These are phyloP conservation scores for Tuber calosporum DNA, from an alignment of 495 filamentous ascomycete genomes.

Conservation along the genomic window DNA sequence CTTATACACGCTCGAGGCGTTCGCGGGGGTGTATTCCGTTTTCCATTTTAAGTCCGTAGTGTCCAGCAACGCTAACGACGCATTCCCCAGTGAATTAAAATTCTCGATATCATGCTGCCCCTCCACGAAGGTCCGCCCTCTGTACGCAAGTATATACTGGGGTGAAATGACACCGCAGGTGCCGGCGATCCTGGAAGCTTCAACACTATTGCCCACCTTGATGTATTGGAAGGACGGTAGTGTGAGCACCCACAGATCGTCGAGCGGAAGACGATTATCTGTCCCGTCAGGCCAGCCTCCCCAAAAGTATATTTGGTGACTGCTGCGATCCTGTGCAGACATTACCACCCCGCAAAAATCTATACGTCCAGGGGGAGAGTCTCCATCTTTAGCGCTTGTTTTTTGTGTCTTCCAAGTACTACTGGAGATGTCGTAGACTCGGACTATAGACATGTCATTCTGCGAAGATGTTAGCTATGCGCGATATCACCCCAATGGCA, in stretches of 20 bases:
- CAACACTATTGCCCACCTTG: constrained; percentile 42
- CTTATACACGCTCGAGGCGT: constrained; percentile 4
- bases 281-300: constrained; percentile 58
- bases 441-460: constrained; percentile 55
- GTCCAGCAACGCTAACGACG: constrained; percentile 6
- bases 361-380: constrained; percentile 48
- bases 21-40: not conserved
- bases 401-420: constrained; percentile 55
- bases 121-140: not conserved
- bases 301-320: constrained; percentile 68
- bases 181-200: not conserved
- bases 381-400: constrained; percentile 45
- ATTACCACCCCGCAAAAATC: constrained; percentile 60
- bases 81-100: not conserved
- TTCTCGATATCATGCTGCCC: no score
- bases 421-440: constrained; percentile 57
- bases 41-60: constrained; percentile 13
- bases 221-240: constrained; percentile 67
- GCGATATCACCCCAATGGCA: no score
- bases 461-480: not conserved
- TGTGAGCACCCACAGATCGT: constrained; percentile 62
- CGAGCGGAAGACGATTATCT: not conserved
- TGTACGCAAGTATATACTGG: constrained; percentile 8
- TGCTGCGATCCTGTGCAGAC: constrained; percentile 54
- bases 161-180: constrained; percentile 1